Conservation (phyloP, 306 rosid genomes). For the Prunus persica region Prunus_persica_NCBIv2 NC_034009.1:40498001-40498500, state of each 20-base stretch:
- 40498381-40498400: not conserved
- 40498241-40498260: not conserved
- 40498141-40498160: not conserved
- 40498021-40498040: conserved; percentile 87
- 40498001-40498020: conserved; percentile 87
- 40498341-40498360: not conserved
- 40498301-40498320: no score
- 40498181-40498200: not conserved
- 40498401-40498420: not conserved
- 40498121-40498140: conserved; percentile 13
- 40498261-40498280: not conserved
- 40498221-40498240: not conserved
- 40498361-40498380: not conserved
- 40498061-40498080: conserved; percentile 45
- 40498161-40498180: conserved; percentile 8
- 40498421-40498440: not conserved
- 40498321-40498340: no score
- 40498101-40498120: conserved; percentile 32
- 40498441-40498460: not conserved
- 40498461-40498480: not conserved
- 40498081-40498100: conserved; percentile 57
- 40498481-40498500: conserved; percentile 93
- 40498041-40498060: conserved; percentile 78
- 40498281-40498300: not conserved
- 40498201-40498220: not conserved